Evolutionary conservation across 495 filamentous ascomycete genomes (phyloP), one percentile per base, ranked within the genome.

Genomic region (Neurospora discreta): DNA sequence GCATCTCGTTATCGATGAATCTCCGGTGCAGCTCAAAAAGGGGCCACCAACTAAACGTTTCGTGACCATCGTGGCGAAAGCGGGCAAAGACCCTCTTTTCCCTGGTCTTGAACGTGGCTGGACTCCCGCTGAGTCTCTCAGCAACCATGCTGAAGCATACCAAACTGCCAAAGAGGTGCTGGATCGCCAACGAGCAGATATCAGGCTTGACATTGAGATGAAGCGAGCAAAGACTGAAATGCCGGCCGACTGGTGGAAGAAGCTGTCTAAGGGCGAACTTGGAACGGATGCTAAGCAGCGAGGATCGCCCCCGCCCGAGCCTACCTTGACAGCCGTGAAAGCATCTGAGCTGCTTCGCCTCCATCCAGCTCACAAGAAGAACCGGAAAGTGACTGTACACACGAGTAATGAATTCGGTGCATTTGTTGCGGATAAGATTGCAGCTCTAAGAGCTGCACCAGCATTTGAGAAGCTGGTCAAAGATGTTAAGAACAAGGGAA

Each of bases 31-130:
- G 70, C 70, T 80, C 10, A 75, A 76, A 43, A 76, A 73, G 71
- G 73, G 73, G 0, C 69, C 78, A 20, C 79, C 78, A 5, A 77
- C 77, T 0, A 80, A 77, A 70, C 72, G 79, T 65, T 80, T 78
- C 60, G 78, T 79, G 7, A 43, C 73, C 1, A 70, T 80, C 4
- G 11, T 75, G 10, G 65, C 77, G 5, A 80, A 76, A 69, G 75
- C 75, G 8, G 76, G 71, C 10, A 72, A 75, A 30, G 70, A 71
- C 18, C 77, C 79, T 26, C 60, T 80, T 40, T 79, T 79, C 71
- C 69, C 77, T 9, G 68, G 72, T 20, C 41, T 73, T 3, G 68
- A 72, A 58, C 68, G 70, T 16, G 77, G 73, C 0, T 80, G 78
- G 78, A 77, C 72, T 9, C 73, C 71, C 15, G 76, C 77, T 30